phyloP scores from a whole-genome alignment of 768 basidiomycete genomes.

The Mycena rebaudengoi region DNA sequence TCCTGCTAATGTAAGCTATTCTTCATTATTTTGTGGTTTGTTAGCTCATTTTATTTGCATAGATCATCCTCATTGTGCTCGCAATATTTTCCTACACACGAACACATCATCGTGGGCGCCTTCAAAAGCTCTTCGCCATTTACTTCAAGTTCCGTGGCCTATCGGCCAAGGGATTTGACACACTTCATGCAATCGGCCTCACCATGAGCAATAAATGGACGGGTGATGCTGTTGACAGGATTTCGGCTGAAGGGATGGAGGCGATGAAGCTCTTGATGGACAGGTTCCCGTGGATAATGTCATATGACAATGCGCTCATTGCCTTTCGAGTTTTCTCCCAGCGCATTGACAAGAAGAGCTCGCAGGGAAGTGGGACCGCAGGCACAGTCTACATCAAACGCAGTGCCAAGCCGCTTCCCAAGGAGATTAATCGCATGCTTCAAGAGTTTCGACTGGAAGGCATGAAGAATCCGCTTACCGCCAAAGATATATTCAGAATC shows the following conservation, averaged over 20 bases:
- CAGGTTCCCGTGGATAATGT: conserved; percentile 37
- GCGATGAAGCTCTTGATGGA: conserved; percentile 35
- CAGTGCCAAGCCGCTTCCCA: conserved; percentile 23
- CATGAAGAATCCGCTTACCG: conserved; percentile 30
- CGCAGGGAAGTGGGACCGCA: conserved; percentile 47
- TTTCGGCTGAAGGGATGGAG: conserved; percentile 36
- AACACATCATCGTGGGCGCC: not conserved
- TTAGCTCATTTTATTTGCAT: not conserved
- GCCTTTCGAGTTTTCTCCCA: conserved; percentile 48
- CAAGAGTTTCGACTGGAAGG: conserved; percentile 33
- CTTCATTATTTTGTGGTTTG: not conserved
- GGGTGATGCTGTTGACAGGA: conserved; percentile 17
- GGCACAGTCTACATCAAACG: conserved; percentile 44
- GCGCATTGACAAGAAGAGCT: conserved; percentile 41
- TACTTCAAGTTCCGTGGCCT: conserved; percentile 34
- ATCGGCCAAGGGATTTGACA: conserved; percentile 31
- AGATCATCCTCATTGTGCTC: not conserved
- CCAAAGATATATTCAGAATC: conserved; percentile 32
- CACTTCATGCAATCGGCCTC: conserved; percentile 30
- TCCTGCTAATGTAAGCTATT: not conserved
- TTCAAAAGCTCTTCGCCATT: conserved; percentile 36
- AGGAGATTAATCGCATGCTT: conserved; percentile 27
- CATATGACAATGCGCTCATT: conserved; percentile 49
- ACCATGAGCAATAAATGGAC: conserved; percentile 38
- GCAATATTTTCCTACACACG: conserved; percentile 4